Percentiles rank a stretch among this genome's conserved stretches.
Evolutionary conservation across 768 basidiomycete species (phyloP).

Genomic region (Mycena metata): DNA sequence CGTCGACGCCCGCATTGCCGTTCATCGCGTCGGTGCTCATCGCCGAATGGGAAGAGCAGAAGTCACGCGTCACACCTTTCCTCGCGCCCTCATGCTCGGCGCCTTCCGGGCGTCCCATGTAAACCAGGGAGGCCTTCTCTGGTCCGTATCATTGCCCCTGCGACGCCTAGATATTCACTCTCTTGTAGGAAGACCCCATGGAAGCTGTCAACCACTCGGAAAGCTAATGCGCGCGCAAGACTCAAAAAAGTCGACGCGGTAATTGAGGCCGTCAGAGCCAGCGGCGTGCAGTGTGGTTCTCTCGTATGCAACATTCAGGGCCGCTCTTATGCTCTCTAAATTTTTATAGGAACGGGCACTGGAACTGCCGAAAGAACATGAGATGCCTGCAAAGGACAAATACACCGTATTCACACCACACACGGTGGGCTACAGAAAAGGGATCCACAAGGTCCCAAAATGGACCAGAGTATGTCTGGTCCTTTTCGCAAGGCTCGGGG

Average conservation of each 20-base stretch:
- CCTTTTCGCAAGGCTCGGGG: neutral
- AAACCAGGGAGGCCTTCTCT: conserved; percentile 83
- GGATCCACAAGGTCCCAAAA: conserved; percentile 98
- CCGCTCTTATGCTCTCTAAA: conserved; percentile 9
- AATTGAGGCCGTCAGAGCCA: conserved; percentile 86
- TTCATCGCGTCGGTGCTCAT: conserved; percentile 62
- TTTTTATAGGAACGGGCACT: conserved; percentile 73
- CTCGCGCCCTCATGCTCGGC: conserved; percentile 76
- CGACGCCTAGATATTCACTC: conserved; percentile 13
- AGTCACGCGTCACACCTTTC: conserved; percentile 30
- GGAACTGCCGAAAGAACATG: conserved; percentile 90
- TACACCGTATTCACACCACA: conserved; percentile 90
- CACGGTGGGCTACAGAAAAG: conserved; percentile 86
- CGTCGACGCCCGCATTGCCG: conserved; percentile 58
- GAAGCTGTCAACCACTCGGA: conserved; percentile 91
- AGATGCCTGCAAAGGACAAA: conserved; percentile 95
- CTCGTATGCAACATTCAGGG: conserved; percentile 61
- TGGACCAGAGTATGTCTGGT: conserved; percentile 84
- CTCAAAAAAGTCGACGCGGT: conserved; percentile 95
- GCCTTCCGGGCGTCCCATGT: conserved; percentile 82
- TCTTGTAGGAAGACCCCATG: conserved; percentile 90
- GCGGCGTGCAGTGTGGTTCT: conserved; percentile 82
- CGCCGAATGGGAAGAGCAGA: conserved; percentile 41
- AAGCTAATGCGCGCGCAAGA: conserved; percentile 90
- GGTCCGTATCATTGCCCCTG: conserved; percentile 61